phyloP scores from a whole-genome alignment of 2,329 filamentous ascomycete species.

The Trichoderma sp. region DNA sequence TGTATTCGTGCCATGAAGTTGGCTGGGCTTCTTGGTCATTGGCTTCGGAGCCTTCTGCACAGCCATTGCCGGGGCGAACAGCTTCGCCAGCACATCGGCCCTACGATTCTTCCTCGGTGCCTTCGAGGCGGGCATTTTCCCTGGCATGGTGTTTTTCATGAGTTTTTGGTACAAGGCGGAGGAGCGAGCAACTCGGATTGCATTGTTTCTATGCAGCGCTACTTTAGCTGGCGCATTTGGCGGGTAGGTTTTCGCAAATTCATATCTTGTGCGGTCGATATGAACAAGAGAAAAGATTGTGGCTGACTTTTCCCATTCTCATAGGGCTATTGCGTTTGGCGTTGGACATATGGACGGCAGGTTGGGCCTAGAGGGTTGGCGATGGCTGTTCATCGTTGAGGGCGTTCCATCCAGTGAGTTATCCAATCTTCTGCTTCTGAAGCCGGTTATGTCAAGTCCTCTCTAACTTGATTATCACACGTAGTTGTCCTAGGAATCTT shows the following conservation, averaged over 20 bases:
- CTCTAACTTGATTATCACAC: not conserved
- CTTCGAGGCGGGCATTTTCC: not conserved
- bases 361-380: not conserved
- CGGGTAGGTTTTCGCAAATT: not conserved
- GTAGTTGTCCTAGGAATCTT: not conserved
- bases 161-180: constrained; percentile 10
- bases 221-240: constrained; percentile 1
- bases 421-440: not conserved
- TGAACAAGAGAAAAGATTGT: not conserved
- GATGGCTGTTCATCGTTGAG: constrained; percentile 1
- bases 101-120: not conserved
- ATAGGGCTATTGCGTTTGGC: not conserved
- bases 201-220: not conserved
- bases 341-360: not conserved
- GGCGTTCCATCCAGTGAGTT: constrained; percentile 2
- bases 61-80: not conserved
- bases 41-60: constrained; percentile 7
- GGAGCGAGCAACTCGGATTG: not conserved
- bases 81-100: not conserved
- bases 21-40: constrained; percentile 2
- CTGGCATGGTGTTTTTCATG: constrained; percentile 4
- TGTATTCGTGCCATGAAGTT: not conserved
- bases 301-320: not conserved
- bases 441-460: not conserved
- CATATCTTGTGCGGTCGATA: accelerated